Conservation (phyloP, 495 filamentous ascomycete genomes). For the Cercophora newfieldiana region DNA sequence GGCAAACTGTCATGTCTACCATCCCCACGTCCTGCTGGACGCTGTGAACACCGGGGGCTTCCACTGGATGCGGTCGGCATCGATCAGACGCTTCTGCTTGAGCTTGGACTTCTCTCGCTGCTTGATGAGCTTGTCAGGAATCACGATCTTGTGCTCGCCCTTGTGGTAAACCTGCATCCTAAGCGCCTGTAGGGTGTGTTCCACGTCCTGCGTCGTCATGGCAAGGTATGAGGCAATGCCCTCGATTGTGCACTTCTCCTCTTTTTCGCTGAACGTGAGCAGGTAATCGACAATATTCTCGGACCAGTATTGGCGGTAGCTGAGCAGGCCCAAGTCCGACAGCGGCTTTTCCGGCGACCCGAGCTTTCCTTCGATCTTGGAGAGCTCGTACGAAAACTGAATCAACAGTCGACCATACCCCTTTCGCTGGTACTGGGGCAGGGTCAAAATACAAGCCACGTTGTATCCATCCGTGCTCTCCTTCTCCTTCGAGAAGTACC, state of each 20-base stretch:
- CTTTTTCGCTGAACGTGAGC: slow-evolving; percentile 58
- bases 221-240: slow-evolving; percentile 73
- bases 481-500: slow-evolving; percentile 98
- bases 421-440: slow-evolving; percentile 93
- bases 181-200: slow-evolving; percentile 86
- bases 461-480: slow-evolving; percentile 96
- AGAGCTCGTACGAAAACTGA: slow-evolving; percentile 96
- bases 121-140: slow-evolving; percentile 68
- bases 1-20: slow-evolving; percentile 52
- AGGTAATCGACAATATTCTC: slow-evolving; percentile 87
- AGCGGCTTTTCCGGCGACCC: slow-evolving; percentile 96
- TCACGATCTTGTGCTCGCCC: slow-evolving; percentile 88
- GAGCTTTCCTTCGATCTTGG: slow-evolving; percentile 89
- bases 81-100: slow-evolving; percentile 70
- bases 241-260: slow-evolving; percentile 75
- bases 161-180: slow-evolving; percentile 95
- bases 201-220: slow-evolving; percentile 94
- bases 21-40: slow-evolving; percentile 89
- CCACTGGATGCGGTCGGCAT: slow-evolving; percentile 80
- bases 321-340: slow-evolving; percentile 85
- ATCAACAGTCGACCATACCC: slow-evolving; percentile 92
- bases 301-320: slow-evolving; percentile 95
- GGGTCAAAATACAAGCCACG: slow-evolving; percentile 92
- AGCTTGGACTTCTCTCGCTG: slow-evolving; percentile 74
- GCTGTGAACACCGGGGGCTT: slow-evolving; percentile 95